Percentiles rank a stretch among this genome's conserved stretches.
These are phyloP conservation scores for Butyriboletus loyo DNA, from an alignment of 768 basidiomycete genomes.

Conservation along the genomic window DNA sequence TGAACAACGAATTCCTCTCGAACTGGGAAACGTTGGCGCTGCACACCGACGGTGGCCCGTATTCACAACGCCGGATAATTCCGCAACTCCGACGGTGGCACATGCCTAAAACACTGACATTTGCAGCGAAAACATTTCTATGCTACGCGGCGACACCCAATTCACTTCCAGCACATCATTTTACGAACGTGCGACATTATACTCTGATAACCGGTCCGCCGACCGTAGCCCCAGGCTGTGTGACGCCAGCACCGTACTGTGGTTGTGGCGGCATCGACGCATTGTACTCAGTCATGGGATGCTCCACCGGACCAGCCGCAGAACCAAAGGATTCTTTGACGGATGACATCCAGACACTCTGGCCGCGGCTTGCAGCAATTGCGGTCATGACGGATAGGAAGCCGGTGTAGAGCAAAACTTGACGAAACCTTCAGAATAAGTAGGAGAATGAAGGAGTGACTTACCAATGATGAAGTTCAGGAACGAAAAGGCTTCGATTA, in stretches of 20 bases:
- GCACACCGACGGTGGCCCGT: slow-evolving; percentile 5
- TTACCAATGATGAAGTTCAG: slow-evolving; percentile 35
- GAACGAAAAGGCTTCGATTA: slow-evolving; percentile 35
- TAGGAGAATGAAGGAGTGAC: slow-evolving; percentile 1
- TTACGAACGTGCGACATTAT: neutral
- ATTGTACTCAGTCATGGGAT: slow-evolving; percentile 18
- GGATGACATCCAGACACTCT: slow-evolving; percentile 30
- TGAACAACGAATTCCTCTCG: slow-evolving; percentile 13
- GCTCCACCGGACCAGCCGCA: slow-evolving; percentile 3
- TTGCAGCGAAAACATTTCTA: neutral
- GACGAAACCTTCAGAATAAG: neutral
- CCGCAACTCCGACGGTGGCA: slow-evolving; percentile 34
- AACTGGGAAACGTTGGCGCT: slow-evolving; percentile 17
- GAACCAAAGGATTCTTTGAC: slow-evolving; percentile 31
- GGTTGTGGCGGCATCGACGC: slow-evolving; percentile 1
- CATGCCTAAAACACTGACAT: neutral
- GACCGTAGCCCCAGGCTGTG: neutral
- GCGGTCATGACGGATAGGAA: slow-evolving; percentile 24
- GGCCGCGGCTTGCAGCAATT: slow-evolving; percentile 28
- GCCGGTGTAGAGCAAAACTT: slow-evolving; percentile 34
- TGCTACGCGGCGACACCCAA: neutral
- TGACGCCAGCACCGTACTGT: neutral
- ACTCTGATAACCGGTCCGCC: neutral
- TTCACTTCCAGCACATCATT: neutral
- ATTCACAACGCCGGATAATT: slow-evolving; percentile 20